Percentiles rank a stretch among this genome's conserved stretches.
phyloP scores from a whole-genome alignment of 768 basidiomycete species.

The Lactarius akahatsu region DNA sequence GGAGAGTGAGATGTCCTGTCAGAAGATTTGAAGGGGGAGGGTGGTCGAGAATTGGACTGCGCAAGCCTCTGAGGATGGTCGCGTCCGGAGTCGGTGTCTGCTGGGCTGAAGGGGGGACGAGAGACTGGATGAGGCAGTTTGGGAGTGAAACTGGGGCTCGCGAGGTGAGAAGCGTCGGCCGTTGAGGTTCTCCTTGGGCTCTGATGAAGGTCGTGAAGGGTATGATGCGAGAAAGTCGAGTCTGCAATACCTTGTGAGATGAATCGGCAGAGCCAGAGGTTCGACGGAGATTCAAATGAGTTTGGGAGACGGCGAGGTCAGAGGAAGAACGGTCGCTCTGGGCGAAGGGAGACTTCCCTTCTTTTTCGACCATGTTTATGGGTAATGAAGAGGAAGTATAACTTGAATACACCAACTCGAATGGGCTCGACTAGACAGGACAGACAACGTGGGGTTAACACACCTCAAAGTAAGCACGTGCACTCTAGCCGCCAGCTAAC shows the following conservation, averaged over 20 bases:
- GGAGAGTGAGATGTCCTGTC: conserved; percentile 49
- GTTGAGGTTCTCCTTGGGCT: conserved; percentile 81
- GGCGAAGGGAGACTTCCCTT: conserved; percentile 26
- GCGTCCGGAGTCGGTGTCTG: conserved; percentile 32
- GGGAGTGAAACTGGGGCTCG: conserved; percentile 37
- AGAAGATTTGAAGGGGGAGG: conserved; percentile 70
- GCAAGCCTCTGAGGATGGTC: conserved; percentile 35
- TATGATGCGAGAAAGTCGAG: conserved; percentile 45
- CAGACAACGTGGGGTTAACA: conserved; percentile 10
- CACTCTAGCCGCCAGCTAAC: conserved; percentile 12
- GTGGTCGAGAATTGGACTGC: conserved; percentile 51
- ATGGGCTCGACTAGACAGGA: background rate
- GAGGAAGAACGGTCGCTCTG: conserved; percentile 24
- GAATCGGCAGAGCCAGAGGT: conserved; percentile 25
- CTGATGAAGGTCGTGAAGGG: conserved; percentile 72
- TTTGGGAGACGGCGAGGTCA: conserved; percentile 27
- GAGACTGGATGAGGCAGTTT: conserved; percentile 30
- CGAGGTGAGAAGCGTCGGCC: conserved; percentile 75
- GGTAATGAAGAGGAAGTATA: conserved; percentile 17
- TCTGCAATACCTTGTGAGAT: conserved; percentile 35
- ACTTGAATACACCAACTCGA: background rate
- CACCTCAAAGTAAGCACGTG: conserved; percentile 23
- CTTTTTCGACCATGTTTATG: conserved; percentile 30
- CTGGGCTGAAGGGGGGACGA: conserved; percentile 25
- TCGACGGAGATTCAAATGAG: conserved; percentile 28